phyloP scores from a whole-genome alignment of 225 moss, liverwort and hornwort species.

The Rhytidiadelphus loreus region DNA sequence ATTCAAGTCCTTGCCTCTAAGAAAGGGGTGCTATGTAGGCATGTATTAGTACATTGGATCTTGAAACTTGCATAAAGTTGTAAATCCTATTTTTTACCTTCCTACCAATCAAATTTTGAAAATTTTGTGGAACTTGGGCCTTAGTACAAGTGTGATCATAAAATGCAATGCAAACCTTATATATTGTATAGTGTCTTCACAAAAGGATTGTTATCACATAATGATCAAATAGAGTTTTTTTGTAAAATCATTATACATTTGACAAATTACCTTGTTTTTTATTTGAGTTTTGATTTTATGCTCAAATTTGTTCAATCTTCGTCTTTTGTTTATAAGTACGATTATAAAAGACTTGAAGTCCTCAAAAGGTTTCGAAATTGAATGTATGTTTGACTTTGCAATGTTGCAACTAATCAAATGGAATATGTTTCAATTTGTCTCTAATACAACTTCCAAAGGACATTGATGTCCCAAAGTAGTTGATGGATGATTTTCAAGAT shows the following conservation, averaged over 20 bases:
- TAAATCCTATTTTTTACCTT: accelerated
- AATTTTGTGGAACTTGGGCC: neutral
- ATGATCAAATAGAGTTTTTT: neutral
- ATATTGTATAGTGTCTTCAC: neutral
- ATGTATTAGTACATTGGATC: neutral
- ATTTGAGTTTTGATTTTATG: neutral
- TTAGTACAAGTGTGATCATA: accelerated
- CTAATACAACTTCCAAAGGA: neutral
- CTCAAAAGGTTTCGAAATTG: neutral
- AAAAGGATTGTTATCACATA: neutral
- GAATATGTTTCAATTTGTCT: neutral
- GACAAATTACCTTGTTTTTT: neutral
- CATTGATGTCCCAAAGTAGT: too few relatives aligned
- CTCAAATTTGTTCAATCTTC: neutral
- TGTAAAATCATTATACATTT: neutral
- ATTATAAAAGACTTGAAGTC: neutral
- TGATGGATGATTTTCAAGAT: too few relatives aligned
- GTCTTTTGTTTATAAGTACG: neutral
- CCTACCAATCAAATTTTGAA: neutral
- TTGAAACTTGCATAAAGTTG: neutral
- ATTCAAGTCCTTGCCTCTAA: neutral
- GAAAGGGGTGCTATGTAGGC: neutral
- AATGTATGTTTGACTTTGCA: neutral
- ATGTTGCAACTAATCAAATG: neutral
- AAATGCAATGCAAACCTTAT: neutral